phyloP scores from a whole-genome alignment of 2,329 filamentous ascomycete species.

The Fusarium annulatum region DNA sequence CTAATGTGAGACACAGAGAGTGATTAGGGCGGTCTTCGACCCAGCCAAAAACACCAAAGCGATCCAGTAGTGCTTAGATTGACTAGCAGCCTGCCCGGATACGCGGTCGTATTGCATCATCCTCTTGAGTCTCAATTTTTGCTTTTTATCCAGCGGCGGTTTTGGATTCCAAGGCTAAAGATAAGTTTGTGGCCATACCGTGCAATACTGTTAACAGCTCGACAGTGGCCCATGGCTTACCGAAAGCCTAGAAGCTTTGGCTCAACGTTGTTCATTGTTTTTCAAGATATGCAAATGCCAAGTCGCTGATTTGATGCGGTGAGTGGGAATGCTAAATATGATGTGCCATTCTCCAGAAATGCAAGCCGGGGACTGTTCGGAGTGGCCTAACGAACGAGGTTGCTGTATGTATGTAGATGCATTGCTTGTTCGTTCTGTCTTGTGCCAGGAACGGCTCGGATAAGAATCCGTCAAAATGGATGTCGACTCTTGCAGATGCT shows the following conservation, averaged over 20 bases:
- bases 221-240: not conserved
- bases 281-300: slow-evolving; percentile 23
- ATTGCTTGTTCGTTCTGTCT: not conserved
- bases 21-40: slow-evolving; percentile 34
- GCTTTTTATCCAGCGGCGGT: slow-evolving; percentile 24
- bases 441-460: slow-evolving; percentile 13
- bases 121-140: slow-evolving; percentile 27
- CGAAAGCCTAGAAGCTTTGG: slow-evolving; percentile 8
- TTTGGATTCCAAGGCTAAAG: slow-evolving; percentile 23
- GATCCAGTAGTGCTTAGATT: slow-evolving; percentile 36
- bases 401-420: not conserved
- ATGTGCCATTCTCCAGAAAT: slow-evolving; percentile 39
- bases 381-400: slow-evolving; percentile 14
- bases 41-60: slow-evolving; percentile 29
- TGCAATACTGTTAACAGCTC: slow-evolving; percentile 11
- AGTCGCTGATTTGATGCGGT: slow-evolving; percentile 35
- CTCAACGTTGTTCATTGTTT: slow-evolving; percentile 10
- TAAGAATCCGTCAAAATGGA: slow-evolving; percentile 23
- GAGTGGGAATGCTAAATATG: slow-evolving; percentile 20
- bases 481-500: slow-evolving; percentile 29
- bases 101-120: slow-evolving; percentile 42
- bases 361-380: slow-evolving; percentile 25
- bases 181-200: slow-evolving; percentile 2
- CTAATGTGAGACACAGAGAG: slow-evolving; percentile 43
- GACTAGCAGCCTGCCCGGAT: slow-evolving; percentile 31